A percentile compares a stretch with the other conserved stretches of the same genome.
phyloP scores from a whole-genome alignment of 371 early-diverging fungal genomes.

The Parasitella parasitica region DNA sequence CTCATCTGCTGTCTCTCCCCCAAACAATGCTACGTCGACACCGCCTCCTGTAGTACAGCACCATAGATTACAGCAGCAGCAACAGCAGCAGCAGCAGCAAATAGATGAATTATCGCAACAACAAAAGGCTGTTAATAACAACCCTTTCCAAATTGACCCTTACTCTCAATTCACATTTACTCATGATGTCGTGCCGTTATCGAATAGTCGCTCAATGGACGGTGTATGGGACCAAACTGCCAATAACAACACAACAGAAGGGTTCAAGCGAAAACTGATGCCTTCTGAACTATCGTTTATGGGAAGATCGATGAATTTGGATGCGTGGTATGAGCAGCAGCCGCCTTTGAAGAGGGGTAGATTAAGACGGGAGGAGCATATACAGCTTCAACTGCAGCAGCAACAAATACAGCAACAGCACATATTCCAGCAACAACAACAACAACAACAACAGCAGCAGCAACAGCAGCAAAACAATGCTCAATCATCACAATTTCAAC shows the following conservation, averaged over 20 bases:
- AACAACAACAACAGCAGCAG: constrained; percentile 6
- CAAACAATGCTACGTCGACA: not conserved
- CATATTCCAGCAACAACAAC: constrained; percentile 3
- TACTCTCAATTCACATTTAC: constrained; percentile 49
- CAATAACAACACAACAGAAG: constrained; percentile 14
- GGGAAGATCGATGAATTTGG: constrained; percentile 38
- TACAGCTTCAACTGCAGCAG: constrained; percentile 4
- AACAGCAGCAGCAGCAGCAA: too few relatives aligned
- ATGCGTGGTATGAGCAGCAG: constrained; percentile 24
- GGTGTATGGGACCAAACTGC: constrained; percentile 17
- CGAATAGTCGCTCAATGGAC: constrained; percentile 6
- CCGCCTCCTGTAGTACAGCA: not conserved
- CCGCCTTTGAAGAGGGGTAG: constrained; percentile 43
- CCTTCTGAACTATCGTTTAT: constrained; percentile 41
- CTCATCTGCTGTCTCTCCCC: not conserved
- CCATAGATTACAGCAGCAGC: not conserved
- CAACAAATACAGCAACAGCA: constrained; percentile 7
- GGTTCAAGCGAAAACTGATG: constrained; percentile 29
- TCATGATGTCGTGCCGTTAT: constrained; percentile 15
- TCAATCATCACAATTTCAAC: not conserved
- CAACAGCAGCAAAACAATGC: constrained; percentile 1
- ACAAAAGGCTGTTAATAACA: not conserved
- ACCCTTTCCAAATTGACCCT: constrained; percentile 48
- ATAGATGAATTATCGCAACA: constrained; percentile 11
- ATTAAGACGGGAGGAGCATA: constrained; percentile 34